A percentile compares a stretch with the other conserved stretches of the same genome.
These are phyloP conservation scores for Dryadomyces sulphureus DNA, from an alignment of 2,329 filamentous ascomycete species.

Conservation along the genomic window DNA sequence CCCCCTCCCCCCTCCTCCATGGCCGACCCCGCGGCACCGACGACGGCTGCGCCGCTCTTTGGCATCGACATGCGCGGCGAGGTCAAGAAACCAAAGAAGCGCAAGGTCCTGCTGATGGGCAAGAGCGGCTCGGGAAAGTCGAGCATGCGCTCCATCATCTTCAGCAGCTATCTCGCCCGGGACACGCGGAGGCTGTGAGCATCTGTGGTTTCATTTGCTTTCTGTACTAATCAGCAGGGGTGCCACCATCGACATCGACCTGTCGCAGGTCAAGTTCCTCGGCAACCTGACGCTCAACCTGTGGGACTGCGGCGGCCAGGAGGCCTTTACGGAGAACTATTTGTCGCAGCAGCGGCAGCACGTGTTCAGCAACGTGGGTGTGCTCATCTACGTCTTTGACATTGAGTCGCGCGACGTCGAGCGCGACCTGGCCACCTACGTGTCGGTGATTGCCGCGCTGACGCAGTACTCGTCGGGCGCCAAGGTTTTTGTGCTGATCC, in stretches of 20 bases:
- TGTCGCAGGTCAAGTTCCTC: conserved; percentile 97
- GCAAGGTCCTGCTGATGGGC: conserved; percentile 80
- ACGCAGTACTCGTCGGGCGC: conserved; percentile 69
- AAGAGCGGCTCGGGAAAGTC: conserved; percentile 97
- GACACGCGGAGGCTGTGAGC: conserved; percentile 70
- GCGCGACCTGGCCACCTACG: conserved; percentile 83
- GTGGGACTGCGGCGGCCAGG: conserved; percentile 98
- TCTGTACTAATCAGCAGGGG: conserved; percentile 32
- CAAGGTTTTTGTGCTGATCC: conserved; percentile 85
- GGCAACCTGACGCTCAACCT: conserved; percentile 94
- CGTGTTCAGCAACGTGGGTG: conserved; percentile 91
- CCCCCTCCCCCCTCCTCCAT: neutral
- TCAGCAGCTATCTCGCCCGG: conserved; percentile 96
- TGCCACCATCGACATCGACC: conserved; percentile 95
- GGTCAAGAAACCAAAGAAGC: conserved; percentile 62
- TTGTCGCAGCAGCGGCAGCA: conserved; percentile 88
- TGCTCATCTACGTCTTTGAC: conserved; percentile 98
- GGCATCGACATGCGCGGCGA: conserved; percentile 18
- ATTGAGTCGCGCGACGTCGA: conserved; percentile 93
- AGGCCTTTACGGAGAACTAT: conserved; percentile 98
- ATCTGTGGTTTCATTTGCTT: neutral
- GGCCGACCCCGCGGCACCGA: conserved; percentile 1
- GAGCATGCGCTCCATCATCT: conserved; percentile 97
- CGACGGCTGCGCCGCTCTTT: conserved; percentile 6
- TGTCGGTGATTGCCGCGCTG: conserved; percentile 76